Evolutionary conservation across 176 grass and related monocot species (phyloP).

Genomic region (Alloteropsis semialata): DNA sequence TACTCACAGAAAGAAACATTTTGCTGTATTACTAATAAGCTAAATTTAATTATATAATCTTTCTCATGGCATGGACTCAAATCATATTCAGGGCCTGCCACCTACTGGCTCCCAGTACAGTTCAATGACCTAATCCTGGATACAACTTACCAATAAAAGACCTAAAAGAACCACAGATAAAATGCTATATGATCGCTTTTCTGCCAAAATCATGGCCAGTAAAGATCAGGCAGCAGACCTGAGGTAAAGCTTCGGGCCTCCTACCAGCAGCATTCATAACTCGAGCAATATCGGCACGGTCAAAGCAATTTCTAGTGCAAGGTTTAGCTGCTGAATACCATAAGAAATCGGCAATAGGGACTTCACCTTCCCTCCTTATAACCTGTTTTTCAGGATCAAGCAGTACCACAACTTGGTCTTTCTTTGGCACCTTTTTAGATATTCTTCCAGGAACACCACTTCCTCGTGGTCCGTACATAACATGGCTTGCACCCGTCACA

Average conservation of each 20-base stretch:
- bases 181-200: background rate
- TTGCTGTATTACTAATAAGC: background rate
- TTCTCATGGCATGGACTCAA: background rate
- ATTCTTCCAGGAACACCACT: conserved; percentile 83
- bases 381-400: conserved; percentile 94
- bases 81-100: background rate
- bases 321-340: conserved; percentile 93
- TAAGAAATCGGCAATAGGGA: conserved; percentile 85
- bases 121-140: background rate
- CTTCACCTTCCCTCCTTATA: conserved; percentile 90
- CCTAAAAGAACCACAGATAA: background rate
- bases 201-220: background rate
- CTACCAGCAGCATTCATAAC: conserved; percentile 97
- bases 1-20: background rate
- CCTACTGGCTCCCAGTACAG: background rate
- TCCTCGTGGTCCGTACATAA: conserved; percentile 87
- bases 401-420: conserved; percentile 86
- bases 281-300: conserved; percentile 91
- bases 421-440: conserved; percentile 86
- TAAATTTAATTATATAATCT: background rate
- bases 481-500: conserved; percentile 85
- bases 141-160: background rate
- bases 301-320: conserved; percentile 98
- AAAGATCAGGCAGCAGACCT: conserved; percentile 46
- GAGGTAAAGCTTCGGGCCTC: conserved; percentile 83